These are phyloP conservation scores for Cystobasidiaceae sp. DNA, from an alignment of 1,284 basidiomycete species.

Conservation along the genomic window DNA sequence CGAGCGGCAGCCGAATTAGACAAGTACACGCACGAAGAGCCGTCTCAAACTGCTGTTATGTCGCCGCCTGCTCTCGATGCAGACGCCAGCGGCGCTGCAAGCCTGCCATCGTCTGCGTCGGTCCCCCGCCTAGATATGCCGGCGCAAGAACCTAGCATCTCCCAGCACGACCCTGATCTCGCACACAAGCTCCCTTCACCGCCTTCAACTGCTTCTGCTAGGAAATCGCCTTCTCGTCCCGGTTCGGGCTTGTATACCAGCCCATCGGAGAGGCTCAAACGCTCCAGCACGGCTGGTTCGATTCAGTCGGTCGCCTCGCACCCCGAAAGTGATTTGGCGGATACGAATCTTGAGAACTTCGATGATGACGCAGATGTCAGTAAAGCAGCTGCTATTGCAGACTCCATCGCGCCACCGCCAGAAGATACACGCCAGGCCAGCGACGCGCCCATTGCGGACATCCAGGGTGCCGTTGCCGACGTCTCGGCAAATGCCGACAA, in stretches of 20 bases:
- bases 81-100: too few species aligned
- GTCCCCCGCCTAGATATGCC: neutral
- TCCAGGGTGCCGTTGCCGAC: neutral
- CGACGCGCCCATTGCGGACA: neutral
- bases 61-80: neutral
- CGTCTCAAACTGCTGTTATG: slow-evolving; percentile 3
- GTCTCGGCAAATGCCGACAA: neutral
- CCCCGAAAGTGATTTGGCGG: slow-evolving; percentile 22
- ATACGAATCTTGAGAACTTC: slow-evolving; percentile 19
- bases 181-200: neutral
- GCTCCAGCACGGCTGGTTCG: slow-evolving; percentile 19
- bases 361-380: slow-evolving; percentile 4
- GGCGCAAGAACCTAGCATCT: neutral
- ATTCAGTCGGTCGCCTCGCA: slow-evolving; percentile 5
- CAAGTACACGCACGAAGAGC: slow-evolving; percentile 14
- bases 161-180: neutral
- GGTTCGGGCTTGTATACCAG: neutral
- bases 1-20: slow-evolving; percentile 13
- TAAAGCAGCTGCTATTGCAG: slow-evolving; percentile 13
- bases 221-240: neutral
- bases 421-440: neutral
- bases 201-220: neutral
- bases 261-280: neutral
- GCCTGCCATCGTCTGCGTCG: too few species aligned
- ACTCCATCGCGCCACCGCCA: slow-evolving; percentile 5